These are phyloP conservation scores for Domatiomyces globalis DNA, from an alignment of 2,329 filamentous ascomycete species.

Conservation along the genomic window DNA sequence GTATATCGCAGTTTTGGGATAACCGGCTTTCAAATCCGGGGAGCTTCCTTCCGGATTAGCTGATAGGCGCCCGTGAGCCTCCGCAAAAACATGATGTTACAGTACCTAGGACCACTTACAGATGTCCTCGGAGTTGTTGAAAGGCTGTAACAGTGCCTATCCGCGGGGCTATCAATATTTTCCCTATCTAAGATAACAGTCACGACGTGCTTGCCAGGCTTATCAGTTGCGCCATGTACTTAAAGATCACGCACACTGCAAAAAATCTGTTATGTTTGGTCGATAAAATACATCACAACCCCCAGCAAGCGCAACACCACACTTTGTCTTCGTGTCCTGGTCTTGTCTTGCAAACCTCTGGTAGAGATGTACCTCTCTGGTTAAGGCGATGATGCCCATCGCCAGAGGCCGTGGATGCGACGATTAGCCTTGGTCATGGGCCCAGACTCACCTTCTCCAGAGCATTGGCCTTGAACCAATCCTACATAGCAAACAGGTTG, in stretches of 20 bases:
- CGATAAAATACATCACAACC: not conserved
- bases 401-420: not conserved
- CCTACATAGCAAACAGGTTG: not conserved
- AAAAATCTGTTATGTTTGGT: not conserved
- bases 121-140: not conserved
- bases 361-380: not conserved
- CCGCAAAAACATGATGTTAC: not conserved
- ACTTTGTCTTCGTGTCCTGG: not conserved
- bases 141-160: not conserved
- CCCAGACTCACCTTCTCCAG: not conserved
- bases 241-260: not conserved
- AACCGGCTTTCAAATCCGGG: not conserved
- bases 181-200: not conserved
- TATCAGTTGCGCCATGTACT: not conserved
- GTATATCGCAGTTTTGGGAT: no score
- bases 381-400: not conserved
- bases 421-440: not conserved
- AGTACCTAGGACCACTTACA: not conserved
- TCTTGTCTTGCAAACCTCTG: not conserved
- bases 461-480: not conserved
- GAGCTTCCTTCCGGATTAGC: not conserved
- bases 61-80: not conserved
- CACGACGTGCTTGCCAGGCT: not conserved
- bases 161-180: not conserved
- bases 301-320: not conserved